Evolutionary conservation across 2,329 filamentous ascomycete species (phyloP).

Genomic region (Pseudogymnoascus sp.): DNA sequence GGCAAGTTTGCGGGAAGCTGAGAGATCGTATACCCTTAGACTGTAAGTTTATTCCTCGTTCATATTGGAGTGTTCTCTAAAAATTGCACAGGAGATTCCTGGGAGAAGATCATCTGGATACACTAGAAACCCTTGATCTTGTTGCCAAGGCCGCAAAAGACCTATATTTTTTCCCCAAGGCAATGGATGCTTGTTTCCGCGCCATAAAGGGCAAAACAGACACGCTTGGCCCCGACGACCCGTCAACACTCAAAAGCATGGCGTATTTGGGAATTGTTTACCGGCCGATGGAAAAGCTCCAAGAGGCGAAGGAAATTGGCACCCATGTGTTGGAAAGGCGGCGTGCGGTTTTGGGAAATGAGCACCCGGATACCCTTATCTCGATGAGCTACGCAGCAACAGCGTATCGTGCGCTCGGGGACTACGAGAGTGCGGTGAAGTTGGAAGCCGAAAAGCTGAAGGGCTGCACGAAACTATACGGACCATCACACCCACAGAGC

Average conservation of each 20-base stretch:
- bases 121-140: not conserved
- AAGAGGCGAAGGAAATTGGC: not conserved
- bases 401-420: not conserved
- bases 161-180: not conserved
- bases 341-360: constrained; percentile 11
- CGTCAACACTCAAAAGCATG: constrained; percentile 3
- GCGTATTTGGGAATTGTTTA: not conserved
- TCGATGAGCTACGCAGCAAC: constrained; percentile 12
- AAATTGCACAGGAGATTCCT: not conserved
- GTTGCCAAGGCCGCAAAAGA: not conserved
- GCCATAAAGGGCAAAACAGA: not conserved
- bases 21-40: not conserved
- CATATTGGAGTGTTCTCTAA: not conserved
- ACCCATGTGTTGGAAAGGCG: not conserved
- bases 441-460: not conserved
- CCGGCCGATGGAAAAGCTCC: not conserved
- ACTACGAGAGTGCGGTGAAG: not conserved
- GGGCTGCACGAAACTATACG: not conserved
- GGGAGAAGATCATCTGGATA: not conserved
- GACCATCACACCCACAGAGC: not conserved
- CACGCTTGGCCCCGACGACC: constrained; percentile 4
- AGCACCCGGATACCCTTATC: constrained; percentile 14
- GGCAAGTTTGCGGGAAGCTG: not conserved
- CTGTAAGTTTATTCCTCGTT: not conserved
- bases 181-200: not conserved